Evolutionary conservation across 345 rosid genomes (phyloP), one percentile per base, ranked within the genome.

Genomic region (Laguncularia racemosa): DNA sequence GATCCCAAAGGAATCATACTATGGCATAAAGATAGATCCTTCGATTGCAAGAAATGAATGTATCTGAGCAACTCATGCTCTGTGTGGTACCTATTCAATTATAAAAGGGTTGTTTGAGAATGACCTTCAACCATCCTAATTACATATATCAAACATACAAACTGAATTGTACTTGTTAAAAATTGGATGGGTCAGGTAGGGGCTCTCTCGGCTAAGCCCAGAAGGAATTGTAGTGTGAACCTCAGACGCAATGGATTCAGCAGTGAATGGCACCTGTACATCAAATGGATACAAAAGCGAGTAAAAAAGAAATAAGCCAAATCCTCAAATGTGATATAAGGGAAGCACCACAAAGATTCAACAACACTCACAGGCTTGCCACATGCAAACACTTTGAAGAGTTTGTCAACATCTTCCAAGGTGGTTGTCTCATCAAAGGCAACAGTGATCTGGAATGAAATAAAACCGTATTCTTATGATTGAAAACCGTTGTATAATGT

Each of bases 1-100:
- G 99, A 93, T 63, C 99, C 97, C 78, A 93, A 65, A 5, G 99
- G 96, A 77, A 93, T 93, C 99, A 93, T 93, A 71, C 97, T 87
- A 71, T 93, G 99, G 85, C 99, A 93, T 67, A 87, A 70, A 48
- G 99, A 93, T 57, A 93, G 89, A 84, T 93, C 99, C 74, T 85
- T 89, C 33, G 91, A 80, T 72, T 82, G 84, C 58, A 93, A 73
- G 76, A 65, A 76, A 68, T 90, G 79, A 51, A 88, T 76, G 72
- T 85, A 88, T 52, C 99, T 80, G 51, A 93, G 96, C 73, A 93
- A 62, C 71, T 93, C 99, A 52, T 93, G 99, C 80, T 93, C 96
- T 0, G 97, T 85, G 61, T 90, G 97, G 72, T 79, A 85, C 85
- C 96, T 87, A 68, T 53, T 17, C 55, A 38, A 50, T 53, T 59